phyloP scores from a whole-genome alignment of 768 basidiomycete species.

The Harrya chromipes region DNA sequence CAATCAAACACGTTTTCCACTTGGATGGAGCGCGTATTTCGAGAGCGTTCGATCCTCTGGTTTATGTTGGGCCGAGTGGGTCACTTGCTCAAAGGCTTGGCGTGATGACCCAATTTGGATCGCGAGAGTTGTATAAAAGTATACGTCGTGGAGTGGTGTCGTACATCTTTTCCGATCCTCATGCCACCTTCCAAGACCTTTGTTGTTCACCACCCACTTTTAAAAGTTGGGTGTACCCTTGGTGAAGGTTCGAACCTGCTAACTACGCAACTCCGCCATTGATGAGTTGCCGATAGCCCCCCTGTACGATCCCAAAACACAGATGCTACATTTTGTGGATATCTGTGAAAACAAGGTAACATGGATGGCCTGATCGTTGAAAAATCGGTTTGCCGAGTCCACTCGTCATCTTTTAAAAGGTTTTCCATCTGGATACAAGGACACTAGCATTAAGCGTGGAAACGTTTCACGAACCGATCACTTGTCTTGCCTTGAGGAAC shows the following conservation, averaged over 20 bases:
- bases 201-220: conserved; percentile 38
- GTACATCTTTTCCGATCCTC: background rate
- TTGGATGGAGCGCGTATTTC: background rate
- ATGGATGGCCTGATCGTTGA: background rate
- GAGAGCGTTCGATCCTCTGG: background rate
- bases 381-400: background rate
- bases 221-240: conserved; percentile 51
- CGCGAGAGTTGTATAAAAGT: conserved; percentile 9
- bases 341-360: conserved; percentile 35
- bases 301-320: conserved; percentile 53
- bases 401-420: conserved; percentile 1
- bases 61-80: conserved; percentile 4
- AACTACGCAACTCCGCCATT: background rate
- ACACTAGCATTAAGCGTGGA: conserved; percentile 42
- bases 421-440: conserved; percentile 38
- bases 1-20: conserved; percentile 14
- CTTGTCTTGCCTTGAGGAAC: conserved; percentile 54
- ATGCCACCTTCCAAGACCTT: conserved; percentile 20
- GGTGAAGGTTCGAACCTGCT: conserved; percentile 52
- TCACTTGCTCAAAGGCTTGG: conserved; percentile 6
- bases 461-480: conserved; percentile 51
- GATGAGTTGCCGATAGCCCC: conserved; percentile 42
- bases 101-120: conserved; percentile 9
- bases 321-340: conserved; percentile 65
- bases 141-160: background rate